Conservation (phyloP, 1,284 basidiomycete genomes). For the Boletellus deceptivus region DNA sequence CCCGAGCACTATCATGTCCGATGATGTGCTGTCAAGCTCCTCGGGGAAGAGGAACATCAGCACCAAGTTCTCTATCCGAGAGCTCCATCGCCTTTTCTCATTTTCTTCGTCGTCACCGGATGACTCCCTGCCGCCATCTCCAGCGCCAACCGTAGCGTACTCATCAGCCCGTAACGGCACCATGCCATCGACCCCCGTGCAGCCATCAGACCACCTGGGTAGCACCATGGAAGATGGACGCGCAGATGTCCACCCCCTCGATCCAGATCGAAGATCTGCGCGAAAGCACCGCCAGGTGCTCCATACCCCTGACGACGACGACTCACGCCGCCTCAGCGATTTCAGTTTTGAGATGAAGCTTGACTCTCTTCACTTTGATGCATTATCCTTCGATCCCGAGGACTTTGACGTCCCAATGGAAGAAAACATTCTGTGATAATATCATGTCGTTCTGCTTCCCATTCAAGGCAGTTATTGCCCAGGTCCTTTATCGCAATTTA, state of each 20-base stretch:
- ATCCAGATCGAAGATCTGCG: conserved; percentile 13
- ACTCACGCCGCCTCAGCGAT: conserved; percentile 27
- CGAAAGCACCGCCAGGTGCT: conserved; percentile 7
- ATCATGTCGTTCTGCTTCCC: neutral
- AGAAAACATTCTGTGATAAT: conserved; percentile 15
- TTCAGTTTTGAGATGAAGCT: conserved; percentile 59
- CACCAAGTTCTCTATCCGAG: conserved; percentile 31
- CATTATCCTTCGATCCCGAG: conserved; percentile 61
- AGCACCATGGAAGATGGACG: conserved; percentile 15
- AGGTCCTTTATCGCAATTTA: conserved; percentile 3
- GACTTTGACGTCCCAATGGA: conserved; percentile 39
- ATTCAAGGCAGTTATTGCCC: neutral
- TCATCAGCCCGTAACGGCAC: conserved; percentile 1
- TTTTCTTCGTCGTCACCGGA: conserved; percentile 37
- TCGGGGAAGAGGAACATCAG: conserved; percentile 18
- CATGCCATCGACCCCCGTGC: conserved; percentile 10
- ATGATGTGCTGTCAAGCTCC: conserved; percentile 12
- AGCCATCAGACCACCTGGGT: conserved; percentile 17
- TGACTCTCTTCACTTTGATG: conserved; percentile 68
- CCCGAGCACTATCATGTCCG: conserved; percentile 18
- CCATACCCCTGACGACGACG: conserved; percentile 1
- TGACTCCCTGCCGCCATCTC: neutral
- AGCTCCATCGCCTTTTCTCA: conserved; percentile 33
- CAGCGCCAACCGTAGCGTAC: neutral
- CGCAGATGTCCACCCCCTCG: conserved; percentile 16